Evolutionary conservation across 2,329 filamentous ascomycete genomes (phyloP).

Genomic region (Xylariaceae sp.): DNA sequence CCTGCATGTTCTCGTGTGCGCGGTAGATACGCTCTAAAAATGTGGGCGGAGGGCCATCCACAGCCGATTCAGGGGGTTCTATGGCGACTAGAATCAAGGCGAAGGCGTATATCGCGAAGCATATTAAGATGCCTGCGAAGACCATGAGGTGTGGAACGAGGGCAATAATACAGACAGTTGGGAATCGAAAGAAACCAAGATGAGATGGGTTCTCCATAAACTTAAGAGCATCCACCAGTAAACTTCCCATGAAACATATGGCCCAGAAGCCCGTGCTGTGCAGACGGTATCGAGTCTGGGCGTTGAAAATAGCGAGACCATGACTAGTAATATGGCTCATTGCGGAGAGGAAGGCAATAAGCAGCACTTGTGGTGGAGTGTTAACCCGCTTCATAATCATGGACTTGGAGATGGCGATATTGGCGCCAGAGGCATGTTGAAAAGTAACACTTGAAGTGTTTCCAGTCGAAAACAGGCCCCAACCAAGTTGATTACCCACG

Average conservation of each 20-base stretch:
- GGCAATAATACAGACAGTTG: constrained; percentile 89
- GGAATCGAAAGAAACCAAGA: constrained; percentile 74
- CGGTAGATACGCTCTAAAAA: constrained; percentile 57
- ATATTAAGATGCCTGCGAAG: constrained; percentile 69
- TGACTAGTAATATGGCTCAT: constrained; percentile 87
- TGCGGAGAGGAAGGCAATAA: constrained; percentile 81
- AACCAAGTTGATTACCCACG: constrained; percentile 71
- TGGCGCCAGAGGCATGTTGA: constrained; percentile 35
- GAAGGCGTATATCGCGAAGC: constrained; percentile 68
- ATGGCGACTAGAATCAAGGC: constrained; percentile 72
- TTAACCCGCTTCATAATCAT: constrained; percentile 77
- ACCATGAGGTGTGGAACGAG: constrained; percentile 94
- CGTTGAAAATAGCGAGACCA: constrained; percentile 69
- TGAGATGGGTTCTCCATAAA: constrained; percentile 54
- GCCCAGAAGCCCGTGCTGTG: constrained; percentile 87
- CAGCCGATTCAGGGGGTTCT: constrained; percentile 49
- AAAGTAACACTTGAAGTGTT: constrained; percentile 39
- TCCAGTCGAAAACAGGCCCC: constrained; percentile 55
- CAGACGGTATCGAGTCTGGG: constrained; percentile 75
- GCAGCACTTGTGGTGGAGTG: constrained; percentile 79
- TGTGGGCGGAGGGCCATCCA: constrained; percentile 32
- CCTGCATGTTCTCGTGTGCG: constrained; percentile 87
- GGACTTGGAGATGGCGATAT: constrained; percentile 50
- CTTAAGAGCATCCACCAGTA: constrained; percentile 66
- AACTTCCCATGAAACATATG: constrained; percentile 79